Base-by-base conservation (phyloP, 352 stramenopile species). In the Globisporangium nagaii region DNA sequence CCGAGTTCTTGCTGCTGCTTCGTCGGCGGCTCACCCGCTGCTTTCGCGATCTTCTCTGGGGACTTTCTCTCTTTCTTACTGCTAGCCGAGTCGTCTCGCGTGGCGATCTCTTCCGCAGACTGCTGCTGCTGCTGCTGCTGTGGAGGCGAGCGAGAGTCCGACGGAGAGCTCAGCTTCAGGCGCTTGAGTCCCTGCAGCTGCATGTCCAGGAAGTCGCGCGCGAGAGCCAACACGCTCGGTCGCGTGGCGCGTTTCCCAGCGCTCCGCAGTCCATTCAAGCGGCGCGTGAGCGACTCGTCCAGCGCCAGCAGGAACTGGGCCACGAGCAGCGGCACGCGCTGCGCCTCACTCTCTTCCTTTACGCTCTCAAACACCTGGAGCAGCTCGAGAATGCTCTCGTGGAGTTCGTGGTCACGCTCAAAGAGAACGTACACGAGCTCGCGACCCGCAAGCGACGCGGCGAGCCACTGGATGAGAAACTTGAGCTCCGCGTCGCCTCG, bases 391-490 rank as follows among this genome's bases (percentile, higher is more conserved):
- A 87, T 72, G 36, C 75, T 82, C 19, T 46, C 54, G 40, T 81
- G 60, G 1, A 88, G 60, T 35, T 75, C 60, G 35, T 65, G 35
- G 35, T 75, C 65, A 27, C 67, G 51, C 22, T 82, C 71, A 42
- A 88, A 81, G 12, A 86, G 59, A 51, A 86, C 75, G 34, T 90
- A 90, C 22, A 83, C 65, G 30, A 92, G 46, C 2, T 75, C 56
- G 2, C 78, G 70, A 9, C 59, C 49, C 27, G 62, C 45, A 6
- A 88, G 58, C 4, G 81, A 87, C 11, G 82, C 81, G 6, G 84
- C 81, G 3, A 94, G 54, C 84, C 84, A 92, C 54, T 94, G 82
- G 50, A 94, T 75, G 17, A 92, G 19, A 62, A 91, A 86, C 58
- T 92, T 94, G 9, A 92, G 63, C 55, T 91, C 78, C 3, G 75